phyloP scores from a whole-genome alignment of 176 grass and related monocot genomes.

The Zizania latifolia region DNA sequence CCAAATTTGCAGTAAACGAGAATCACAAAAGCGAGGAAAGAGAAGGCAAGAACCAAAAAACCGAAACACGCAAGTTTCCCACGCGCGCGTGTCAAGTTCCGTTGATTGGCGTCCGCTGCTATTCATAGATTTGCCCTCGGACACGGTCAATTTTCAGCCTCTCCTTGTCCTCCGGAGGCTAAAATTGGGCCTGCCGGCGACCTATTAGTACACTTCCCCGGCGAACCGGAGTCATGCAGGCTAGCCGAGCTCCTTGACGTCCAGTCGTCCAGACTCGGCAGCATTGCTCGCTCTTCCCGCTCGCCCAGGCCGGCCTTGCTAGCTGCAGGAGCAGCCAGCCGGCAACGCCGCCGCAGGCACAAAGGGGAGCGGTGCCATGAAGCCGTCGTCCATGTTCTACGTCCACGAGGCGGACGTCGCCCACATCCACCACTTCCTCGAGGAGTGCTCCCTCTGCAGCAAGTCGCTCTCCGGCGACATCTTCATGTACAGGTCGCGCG shows the following conservation, averaged over 20 bases:
- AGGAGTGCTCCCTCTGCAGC: constrained; percentile 54
- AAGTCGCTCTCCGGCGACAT: constrained; percentile 59
- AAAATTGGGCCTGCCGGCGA: constrained; percentile 24
- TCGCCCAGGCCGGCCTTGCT: constrained; percentile 8
- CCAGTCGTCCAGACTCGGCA: constrained; percentile 37
- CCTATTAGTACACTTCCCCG: constrained; percentile 28
- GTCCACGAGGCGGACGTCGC: constrained; percentile 45
- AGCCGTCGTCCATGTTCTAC: constrained; percentile 48
- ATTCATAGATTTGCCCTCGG: constrained; percentile 4
- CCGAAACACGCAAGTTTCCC: not conserved
- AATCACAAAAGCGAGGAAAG: not conserved
- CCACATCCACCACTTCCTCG: constrained; percentile 46
- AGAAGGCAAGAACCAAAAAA: not conserved
- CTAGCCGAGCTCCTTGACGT: constrained; percentile 29
- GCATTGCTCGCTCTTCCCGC: constrained; percentile 40
- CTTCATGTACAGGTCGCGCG: constrained; percentile 52
- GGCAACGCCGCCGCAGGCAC: constrained; percentile 23
- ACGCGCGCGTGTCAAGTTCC: not conserved
- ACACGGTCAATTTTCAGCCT: constrained; percentile 1
- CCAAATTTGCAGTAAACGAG: not conserved
- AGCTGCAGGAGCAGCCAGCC: not conserved
- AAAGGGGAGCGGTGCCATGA: constrained; percentile 43
- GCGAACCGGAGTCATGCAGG: not conserved
- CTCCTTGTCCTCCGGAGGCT: not conserved
- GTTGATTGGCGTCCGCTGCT: not conserved